phyloP scores from a whole-genome alignment of 257 asterid species.

The Linaria vulgaris region DNA sequence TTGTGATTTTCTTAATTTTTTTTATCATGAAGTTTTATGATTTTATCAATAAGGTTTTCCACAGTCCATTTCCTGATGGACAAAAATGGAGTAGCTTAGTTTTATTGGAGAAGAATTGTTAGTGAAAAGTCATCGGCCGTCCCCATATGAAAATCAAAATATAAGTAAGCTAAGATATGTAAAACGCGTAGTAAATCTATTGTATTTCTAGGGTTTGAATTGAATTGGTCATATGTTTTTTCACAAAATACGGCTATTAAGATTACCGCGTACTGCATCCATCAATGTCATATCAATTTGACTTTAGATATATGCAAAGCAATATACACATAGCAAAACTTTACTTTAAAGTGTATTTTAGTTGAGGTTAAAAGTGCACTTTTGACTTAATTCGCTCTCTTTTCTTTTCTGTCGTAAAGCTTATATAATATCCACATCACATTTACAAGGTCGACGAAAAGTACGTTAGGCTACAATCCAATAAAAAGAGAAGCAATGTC shows the following conservation, averaged over 20 bases:
- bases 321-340: too few species aligned
- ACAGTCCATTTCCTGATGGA: not conserved
- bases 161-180: too few species aligned
- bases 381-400: conserved; percentile 33
- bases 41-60: too few species aligned
- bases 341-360: conserved; percentile 23
- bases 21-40: too few species aligned
- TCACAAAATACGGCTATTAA: not conserved
- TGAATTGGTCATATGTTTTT: not conserved
- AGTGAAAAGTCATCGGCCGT: not conserved
- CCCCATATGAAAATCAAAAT: too few species aligned
- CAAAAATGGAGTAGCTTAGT: not conserved
- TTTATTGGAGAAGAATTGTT: not conserved
- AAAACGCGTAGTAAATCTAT: not conserved
- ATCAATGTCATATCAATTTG: too few species aligned
- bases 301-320: too few species aligned
- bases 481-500: not conserved
- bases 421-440: not conserved
- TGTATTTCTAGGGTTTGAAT: too few species aligned
- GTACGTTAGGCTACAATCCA: not conserved
- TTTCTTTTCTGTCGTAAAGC: conserved; percentile 14
- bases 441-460: conserved; percentile 16
- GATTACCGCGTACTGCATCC: not conserved
- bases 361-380: conserved; percentile 34
- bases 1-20: too few species aligned